Percentiles rank a stretch among this genome's conserved stretches.
Evolutionary conservation across 1,284 basidiomycete species (phyloP).

Genomic region (Retiboletus fuscus): DNA sequence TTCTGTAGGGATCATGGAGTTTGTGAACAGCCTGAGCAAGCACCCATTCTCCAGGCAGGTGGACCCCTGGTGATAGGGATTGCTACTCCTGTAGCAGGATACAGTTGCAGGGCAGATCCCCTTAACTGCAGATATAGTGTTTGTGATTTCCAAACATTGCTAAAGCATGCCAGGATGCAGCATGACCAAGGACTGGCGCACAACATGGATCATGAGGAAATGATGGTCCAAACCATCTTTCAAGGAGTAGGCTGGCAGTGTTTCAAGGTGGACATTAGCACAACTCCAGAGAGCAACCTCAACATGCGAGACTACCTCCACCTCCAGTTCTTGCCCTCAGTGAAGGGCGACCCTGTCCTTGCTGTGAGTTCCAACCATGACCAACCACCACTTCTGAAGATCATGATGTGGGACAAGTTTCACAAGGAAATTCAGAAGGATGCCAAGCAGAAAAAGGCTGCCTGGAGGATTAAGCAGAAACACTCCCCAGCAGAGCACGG

Average conservation of each 20-base stretch:
- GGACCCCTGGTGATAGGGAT: slow-evolving; percentile 23
- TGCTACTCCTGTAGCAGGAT: slow-evolving; percentile 6
- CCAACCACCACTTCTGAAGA: slow-evolving; percentile 13
- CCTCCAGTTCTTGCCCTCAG: slow-evolving; percentile 15
- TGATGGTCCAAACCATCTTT: slow-evolving; percentile 22
- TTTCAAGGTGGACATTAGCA: slow-evolving; percentile 20
- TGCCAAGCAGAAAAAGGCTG: slow-evolving; percentile 4
- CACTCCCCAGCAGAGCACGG: slow-evolving; percentile 1
- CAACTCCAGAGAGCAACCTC: not conserved
- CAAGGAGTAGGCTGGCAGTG: slow-evolving; percentile 12
- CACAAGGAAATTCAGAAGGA: slow-evolving; percentile 14
- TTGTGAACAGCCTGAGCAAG: not conserved
- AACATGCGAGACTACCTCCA: slow-evolving; percentile 15
- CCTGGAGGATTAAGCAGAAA: slow-evolving; percentile 13
- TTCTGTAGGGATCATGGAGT: slow-evolving; percentile 3
- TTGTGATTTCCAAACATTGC: slow-evolving; percentile 10
- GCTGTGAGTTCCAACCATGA: slow-evolving; percentile 1
- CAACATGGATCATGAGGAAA: not conserved
- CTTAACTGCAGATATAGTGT: slow-evolving; percentile 25
- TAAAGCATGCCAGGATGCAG: slow-evolving; percentile 6
- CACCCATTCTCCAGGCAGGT: slow-evolving; percentile 15
- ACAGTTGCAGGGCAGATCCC: slow-evolving; percentile 21
- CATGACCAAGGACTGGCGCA: slow-evolving; percentile 10
- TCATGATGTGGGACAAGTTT: slow-evolving; percentile 29
- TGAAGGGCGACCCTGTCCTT: not conserved